Percentiles rank a stretch among this genome's conserved stretches.
Conservation (phyloP, 495 filamentous ascomycete species). For the Lasiosphaeria miniovina region DNA sequence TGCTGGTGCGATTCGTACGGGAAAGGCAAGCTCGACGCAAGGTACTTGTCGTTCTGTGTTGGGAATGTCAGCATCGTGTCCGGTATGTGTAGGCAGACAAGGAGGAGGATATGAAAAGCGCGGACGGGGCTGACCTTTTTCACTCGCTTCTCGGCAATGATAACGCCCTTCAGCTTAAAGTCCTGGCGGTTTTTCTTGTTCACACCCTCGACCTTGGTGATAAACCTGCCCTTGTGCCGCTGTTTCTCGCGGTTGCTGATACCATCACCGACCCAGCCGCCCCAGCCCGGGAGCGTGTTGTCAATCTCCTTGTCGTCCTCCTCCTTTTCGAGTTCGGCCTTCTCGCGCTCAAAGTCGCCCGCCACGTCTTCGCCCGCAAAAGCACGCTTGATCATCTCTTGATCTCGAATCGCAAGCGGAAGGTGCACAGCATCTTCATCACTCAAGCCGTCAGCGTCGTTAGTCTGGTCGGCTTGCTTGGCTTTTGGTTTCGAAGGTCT, state of each 20-base stretch:
- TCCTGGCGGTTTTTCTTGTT: conserved; percentile 76
- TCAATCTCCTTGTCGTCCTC: conserved; percentile 85
- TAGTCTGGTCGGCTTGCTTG: conserved; percentile 13
- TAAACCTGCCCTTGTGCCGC: conserved; percentile 55
- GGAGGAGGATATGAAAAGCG: not conserved
- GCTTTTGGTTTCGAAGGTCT: conserved; percentile 22
- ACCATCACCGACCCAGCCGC: conserved; percentile 78
- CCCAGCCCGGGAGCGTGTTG: conserved; percentile 89
- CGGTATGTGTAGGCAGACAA: conserved; percentile 1
- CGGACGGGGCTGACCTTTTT: conserved; percentile 66
- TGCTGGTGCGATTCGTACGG: conserved; percentile 81
- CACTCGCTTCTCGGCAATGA: conserved; percentile 86
- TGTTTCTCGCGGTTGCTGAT: conserved; percentile 61
- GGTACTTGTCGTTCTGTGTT: conserved; percentile 78
- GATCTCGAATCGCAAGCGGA: conserved; percentile 68
- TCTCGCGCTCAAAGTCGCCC: conserved; percentile 76
- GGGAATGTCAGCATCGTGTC: conserved; percentile 28
- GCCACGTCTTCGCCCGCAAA: conserved; percentile 92
- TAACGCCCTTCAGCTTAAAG: conserved; percentile 73
- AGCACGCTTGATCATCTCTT: conserved; percentile 76
- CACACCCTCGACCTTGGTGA: conserved; percentile 74
- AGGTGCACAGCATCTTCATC: conserved; percentile 56
- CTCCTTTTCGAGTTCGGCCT: conserved; percentile 65
- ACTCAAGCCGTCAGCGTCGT: conserved; percentile 40
- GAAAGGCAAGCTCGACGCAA: conserved; percentile 77